A percentile compares a stretch with the other conserved stretches of the same genome.
Evolutionary conservation across 148 eudicot species (phyloP).

Genomic region (Limonium bicolor): DNA sequence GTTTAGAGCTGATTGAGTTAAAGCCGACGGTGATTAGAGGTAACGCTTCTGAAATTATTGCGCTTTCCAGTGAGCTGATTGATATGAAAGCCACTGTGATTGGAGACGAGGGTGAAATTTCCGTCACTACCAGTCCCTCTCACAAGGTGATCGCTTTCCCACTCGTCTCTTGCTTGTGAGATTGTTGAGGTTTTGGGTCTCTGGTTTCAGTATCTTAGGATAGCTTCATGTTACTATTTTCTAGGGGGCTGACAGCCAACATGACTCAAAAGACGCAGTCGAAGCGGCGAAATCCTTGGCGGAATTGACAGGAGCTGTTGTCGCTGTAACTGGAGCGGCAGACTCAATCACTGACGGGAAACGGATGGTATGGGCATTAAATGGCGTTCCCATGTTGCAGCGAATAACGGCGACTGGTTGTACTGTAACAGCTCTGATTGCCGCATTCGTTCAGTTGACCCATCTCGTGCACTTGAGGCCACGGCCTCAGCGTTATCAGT

Average conservation of each 20-base stretch:
- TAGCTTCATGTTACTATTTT: background rate
- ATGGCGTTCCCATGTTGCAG: conserved; percentile 77
- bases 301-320: conserved; percentile 31
- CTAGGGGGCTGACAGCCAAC: conserved; percentile 69
- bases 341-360: conserved; percentile 71
- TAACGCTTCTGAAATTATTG: conserved; percentile 80
- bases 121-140: background rate
- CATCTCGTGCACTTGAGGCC: conserved; percentile 56
- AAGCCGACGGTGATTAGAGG: conserved; percentile 72
- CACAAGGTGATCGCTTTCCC: background rate
- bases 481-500: conserved; percentile 60
- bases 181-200: background rate
- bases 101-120: background rate
- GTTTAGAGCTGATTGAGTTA: conserved; percentile 52
- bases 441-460: conserved; percentile 76
- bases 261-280: conserved; percentile 60
- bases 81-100: conserved; percentile 40
- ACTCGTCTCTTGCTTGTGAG: background rate
- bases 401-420: conserved; percentile 79
- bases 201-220: background rate
- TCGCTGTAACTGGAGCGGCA: conserved; percentile 80
- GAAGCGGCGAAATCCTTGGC: conserved; percentile 81
- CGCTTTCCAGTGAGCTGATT: conserved; percentile 39
- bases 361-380: conserved; percentile 37
- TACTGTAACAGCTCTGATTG: conserved; percentile 70